Percentiles rank a stretch among this genome's conserved stretches.
Conservation (phyloP, 2,329 filamentous ascomycete species). For the Aspergillus ibericus region DNA sequence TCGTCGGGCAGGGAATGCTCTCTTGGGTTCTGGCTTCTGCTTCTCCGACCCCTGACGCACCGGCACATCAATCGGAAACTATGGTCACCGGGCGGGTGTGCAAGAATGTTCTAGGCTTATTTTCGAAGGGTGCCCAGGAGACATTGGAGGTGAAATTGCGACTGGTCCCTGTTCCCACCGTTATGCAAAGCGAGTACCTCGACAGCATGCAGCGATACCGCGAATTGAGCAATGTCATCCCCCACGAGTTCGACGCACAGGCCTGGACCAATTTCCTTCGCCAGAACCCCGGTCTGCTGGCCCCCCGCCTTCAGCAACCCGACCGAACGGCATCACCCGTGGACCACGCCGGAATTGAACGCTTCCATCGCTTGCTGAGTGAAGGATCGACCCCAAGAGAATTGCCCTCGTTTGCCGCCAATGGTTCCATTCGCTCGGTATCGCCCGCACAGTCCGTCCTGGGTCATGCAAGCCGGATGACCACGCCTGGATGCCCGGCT, state of each 20-base stretch:
- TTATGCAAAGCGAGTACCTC: constrained; percentile 60
- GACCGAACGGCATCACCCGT: constrained; percentile 36
- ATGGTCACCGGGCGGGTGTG: constrained; percentile 84
- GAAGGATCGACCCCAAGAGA: constrained; percentile 47
- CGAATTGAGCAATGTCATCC: constrained; percentile 58
- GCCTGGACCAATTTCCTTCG: constrained; percentile 80
- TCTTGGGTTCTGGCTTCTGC: constrained; percentile 74
- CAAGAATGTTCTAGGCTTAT: constrained; percentile 79
- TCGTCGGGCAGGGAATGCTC: constrained; percentile 94
- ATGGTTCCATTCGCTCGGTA: constrained; percentile 35
- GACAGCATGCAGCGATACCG: constrained; percentile 63
- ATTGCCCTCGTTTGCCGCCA: constrained; percentile 30
- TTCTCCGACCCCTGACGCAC: constrained; percentile 55
- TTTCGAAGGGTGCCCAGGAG: constrained; percentile 76
- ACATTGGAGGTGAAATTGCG: constrained; percentile 92
- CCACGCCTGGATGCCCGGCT: constrained; percentile 35
- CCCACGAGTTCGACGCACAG: constrained; percentile 64
- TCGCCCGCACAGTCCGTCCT: constrained; percentile 41
- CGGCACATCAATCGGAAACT: constrained; percentile 62
- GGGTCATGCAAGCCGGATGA: constrained; percentile 36
- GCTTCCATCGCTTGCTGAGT: constrained; percentile 46
- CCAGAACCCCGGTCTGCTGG: constrained; percentile 58
- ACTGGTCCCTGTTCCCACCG: constrained; percentile 72
- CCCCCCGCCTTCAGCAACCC: constrained; percentile 25
- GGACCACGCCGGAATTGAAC: constrained; percentile 45